Evolutionary conservation across 148 eudicot species (phyloP), one percentile per base, ranked within the genome.

Genomic region (Beta vulgaris): DNA sequence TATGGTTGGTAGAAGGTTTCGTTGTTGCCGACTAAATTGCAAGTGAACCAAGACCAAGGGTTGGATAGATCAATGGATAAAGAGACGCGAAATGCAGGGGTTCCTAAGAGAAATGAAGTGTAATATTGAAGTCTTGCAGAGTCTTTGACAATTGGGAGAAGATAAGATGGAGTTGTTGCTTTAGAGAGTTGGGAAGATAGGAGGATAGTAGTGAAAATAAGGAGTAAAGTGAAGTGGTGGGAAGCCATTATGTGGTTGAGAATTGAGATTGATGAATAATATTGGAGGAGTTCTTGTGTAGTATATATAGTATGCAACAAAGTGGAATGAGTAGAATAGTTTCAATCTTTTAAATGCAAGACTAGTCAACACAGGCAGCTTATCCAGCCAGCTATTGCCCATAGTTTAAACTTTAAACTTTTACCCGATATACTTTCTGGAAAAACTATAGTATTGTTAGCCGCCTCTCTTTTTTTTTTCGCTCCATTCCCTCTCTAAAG

Each of bases 41-140:
- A 83, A 4, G 82, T 76, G 80, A 76, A 75, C 85, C 85, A 83
- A 0, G 82, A 72, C 80, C 79, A 83, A 2, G 79, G 79, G 75
- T 79, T 83, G 60, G 77, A 69, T 35, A 72, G 63, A 25, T 83
- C 82, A 2, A 83, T 64, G 32, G 78, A 40, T 0, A 75, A 62
- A 2, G 43, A 26, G 48, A 76, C 68, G 0, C 74, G 72, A 69
- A 79, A 66, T 0, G 77, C 21, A 1, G 82, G 85, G 0, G 85
- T 79, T 25, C 85, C 85, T 26, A 83, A 49, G 64, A 68, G 78
- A 55, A 83, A 76, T 1, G 78, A 75, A 7, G 85, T 83, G 82
- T 82, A 82, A 63, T 79, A 83, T 54, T 83, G 85, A 34, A 78
- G 71, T 28, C 23, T 76, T 34, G 35, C 15, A 0, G 76, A 7